Percentiles rank a stretch among this genome's conserved stretches.
Evolutionary conservation across 164 flowering plant genomes (phyloP).

Genomic region (Liquidambar formosana): DNA sequence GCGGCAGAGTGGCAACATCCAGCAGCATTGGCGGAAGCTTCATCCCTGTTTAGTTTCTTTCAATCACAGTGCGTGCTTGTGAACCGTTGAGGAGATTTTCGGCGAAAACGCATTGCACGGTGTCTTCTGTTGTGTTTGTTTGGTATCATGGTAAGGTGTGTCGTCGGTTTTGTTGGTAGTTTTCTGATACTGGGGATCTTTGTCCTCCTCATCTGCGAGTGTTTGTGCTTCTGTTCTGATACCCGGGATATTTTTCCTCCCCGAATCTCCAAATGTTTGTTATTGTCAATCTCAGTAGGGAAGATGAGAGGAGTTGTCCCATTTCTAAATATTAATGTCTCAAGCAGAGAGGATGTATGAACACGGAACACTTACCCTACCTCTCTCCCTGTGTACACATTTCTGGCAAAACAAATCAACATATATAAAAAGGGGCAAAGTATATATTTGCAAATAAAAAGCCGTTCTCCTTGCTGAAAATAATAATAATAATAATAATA

Average conservation of each 20-base stretch:
- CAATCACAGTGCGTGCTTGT: constrained; percentile 39
- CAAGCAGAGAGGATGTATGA: no score
- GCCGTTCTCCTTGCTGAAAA: no score
- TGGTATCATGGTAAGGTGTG: no score
- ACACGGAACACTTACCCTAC: no score
- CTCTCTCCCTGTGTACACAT: no score
- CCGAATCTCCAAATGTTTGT: not conserved
- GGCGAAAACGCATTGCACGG: not conserved
- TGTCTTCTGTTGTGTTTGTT: not conserved
- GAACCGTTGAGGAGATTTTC: not conserved
- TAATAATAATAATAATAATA: no score
- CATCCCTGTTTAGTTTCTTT: constrained; percentile 23
- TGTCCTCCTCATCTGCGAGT: not conserved
- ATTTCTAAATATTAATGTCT: no score
- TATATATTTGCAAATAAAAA: no score
- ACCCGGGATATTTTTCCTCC: not conserved
- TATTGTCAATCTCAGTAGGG: no score
- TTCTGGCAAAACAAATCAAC: no score
- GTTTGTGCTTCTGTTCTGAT: no score
- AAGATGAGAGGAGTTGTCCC: not conserved
- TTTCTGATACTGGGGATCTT: not conserved
- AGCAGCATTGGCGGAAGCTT: constrained; percentile 23
- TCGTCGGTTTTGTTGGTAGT: not conserved
- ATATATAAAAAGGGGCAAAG: no score
- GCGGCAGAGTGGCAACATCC: constrained; percentile 30